A percentile compares a stretch with the other conserved stretches of the same genome.
Conservation (phyloP, 257 asterid species). For the Solanum megistacrolobum region DNA sequence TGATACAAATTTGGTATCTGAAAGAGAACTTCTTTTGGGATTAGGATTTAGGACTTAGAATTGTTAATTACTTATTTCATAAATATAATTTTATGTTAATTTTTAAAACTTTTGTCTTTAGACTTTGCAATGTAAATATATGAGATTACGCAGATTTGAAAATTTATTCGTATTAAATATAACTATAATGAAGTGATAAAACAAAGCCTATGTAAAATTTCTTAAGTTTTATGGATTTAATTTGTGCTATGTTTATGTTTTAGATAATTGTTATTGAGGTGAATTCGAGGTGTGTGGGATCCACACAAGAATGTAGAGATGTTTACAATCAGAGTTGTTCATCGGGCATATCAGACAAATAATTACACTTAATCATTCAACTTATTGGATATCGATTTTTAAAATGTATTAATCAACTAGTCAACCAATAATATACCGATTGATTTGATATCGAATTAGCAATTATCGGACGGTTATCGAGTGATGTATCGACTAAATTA, state of each 20-base stretch:
- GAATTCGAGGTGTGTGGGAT: neutral
- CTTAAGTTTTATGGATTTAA: neutral
- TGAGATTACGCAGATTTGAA: neutral
- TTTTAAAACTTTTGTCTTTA: neutral
- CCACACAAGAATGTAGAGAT: neutral
- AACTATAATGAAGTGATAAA: neutral
- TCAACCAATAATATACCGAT: too few relatives aligned
- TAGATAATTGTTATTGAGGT: neutral
- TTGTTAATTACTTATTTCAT: too few relatives aligned
- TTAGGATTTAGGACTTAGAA: neutral
- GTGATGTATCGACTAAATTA: too few relatives aligned
- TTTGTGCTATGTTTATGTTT: neutral
- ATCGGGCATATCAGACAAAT: rapidly evolving
- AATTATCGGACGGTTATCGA: too few relatives aligned
- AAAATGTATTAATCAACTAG: too few relatives aligned
- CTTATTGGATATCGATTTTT: neutral
- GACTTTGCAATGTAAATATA: neutral
- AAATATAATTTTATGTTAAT: too few relatives aligned
- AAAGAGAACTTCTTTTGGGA: neutral
- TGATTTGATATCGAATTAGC: too few relatives aligned
- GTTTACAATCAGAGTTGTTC: rapidly evolving
- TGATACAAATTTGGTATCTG: neutral
- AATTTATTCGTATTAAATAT: neutral
- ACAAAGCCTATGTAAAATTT: neutral
- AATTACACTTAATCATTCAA: too few relatives aligned